Evolutionary conservation across 2,329 filamentous ascomycete genomes (phyloP), one percentile per base, ranked within the genome.

Genomic region (Fusarium poae): DNA sequence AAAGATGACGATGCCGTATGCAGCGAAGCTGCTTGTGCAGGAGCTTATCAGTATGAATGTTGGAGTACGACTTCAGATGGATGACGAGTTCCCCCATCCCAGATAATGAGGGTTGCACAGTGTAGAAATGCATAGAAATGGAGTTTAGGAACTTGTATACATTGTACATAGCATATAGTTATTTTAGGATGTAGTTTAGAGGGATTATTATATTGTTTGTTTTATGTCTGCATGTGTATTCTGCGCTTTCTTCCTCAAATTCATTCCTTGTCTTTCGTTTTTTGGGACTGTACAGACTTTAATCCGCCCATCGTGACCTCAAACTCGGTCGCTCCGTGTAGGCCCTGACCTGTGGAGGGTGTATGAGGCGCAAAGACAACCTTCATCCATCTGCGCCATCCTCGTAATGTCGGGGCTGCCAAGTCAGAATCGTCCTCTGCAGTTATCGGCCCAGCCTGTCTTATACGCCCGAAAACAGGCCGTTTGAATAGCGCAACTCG

Each of bases 1-100:
- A 18, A 91, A 92, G 79, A 97, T 99, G 91, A 95, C 91, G 34
- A 97, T 99, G 86, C 96, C 96, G 34, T 99, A 99, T 80, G 96
- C 96, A 20, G 96, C 96, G 1, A 98, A 99, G 85, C 82, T 99
- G 77, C 83, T 99, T 57, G 93, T 98, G 49, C 96, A 99, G 83
- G 96, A 99, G 82, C 81, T 99, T 75, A 91, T 97, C 76, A 97
- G 93, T 79, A 99, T 99, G 96, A 99, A 99, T 79, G 93, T 99
- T n/a, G 92, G 94, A 66, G 95, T 97, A 62, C 86, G 92, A 60
- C 83, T 99, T 81, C 92, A 95, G 83, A 82, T 99, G 70, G 93
- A 93, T 75, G 96, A 99, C 77, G 93, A 98, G 81, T 99, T 99
- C 79, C 94, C 94, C 18, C 86, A 89, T 72, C 86, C 86, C 25